Conservation (phyloP, 352 stramenopile genomes). For the Phytophthora sp. region DNA sequence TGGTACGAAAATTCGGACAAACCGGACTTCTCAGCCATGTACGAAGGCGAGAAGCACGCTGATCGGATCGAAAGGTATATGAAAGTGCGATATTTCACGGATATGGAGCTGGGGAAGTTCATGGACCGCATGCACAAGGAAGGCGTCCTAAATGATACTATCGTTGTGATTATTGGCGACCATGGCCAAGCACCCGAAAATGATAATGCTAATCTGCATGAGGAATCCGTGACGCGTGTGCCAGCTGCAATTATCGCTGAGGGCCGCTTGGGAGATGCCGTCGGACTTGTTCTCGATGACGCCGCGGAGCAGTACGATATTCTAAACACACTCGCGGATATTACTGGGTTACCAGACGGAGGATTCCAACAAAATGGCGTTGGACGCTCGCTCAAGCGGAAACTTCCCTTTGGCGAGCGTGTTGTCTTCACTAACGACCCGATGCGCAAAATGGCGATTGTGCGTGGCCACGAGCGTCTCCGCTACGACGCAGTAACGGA, state of each 20-base stretch:
- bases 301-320: constrained; percentile 58
- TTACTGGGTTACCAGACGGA: constrained; percentile 52
- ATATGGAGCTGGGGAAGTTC: constrained; percentile 62
- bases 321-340: constrained; percentile 69
- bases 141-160: constrained; percentile 62
- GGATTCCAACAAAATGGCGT: constrained; percentile 65
- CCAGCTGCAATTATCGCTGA: constrained; percentile 57
- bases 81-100: constrained; percentile 63
- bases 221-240: constrained; percentile 51
- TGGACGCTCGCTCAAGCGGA: constrained; percentile 61
- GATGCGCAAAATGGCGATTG: constrained; percentile 50
- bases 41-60: constrained; percentile 36
- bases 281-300: constrained; percentile 50
- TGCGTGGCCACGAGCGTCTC: constrained; percentile 51
- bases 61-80: constrained; percentile 55
- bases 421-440: constrained; percentile 65
- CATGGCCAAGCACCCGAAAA: constrained; percentile 62
- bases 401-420: constrained; percentile 26
- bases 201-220: constrained; percentile 45
- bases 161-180: constrained; percentile 62
- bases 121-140: constrained; percentile 53
- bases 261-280: constrained; percentile 45
- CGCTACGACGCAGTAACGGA: constrained; percentile 48
- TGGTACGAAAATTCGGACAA: constrained; percentile 53
- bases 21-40: constrained; percentile 61